Evolutionary conservation across 305 asterid species (phyloP), one percentile per base, ranked within the genome.

Genomic region (Nicotiana rustica): DNA sequence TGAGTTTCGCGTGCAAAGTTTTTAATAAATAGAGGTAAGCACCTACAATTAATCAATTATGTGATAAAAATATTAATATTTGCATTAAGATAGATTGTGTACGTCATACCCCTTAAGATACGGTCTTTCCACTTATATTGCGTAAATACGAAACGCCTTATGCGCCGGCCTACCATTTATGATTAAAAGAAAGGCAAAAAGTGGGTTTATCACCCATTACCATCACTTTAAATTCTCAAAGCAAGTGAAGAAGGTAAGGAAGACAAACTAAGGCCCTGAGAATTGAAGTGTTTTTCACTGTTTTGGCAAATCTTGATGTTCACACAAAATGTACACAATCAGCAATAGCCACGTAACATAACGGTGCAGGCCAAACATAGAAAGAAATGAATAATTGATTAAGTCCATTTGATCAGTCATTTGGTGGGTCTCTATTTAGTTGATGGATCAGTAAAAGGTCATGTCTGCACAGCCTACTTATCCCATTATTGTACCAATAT

Each of bases 41-140:
- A 52, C 57, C 13, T 52, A 52, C 57, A 52, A 52, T 10, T 2
- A 52, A 52, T 52, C 12, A 52, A 52, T 41, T 3, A 52, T 12
- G 57, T 52, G 57, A 52, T 41, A 41, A 41, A 41, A 41, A 41
- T 0, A 41, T 41, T 41, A 7, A 7, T 41, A 2, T 41, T 41
- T 41, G 47, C 0, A 38, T 38, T 6, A 38, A 2, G 1, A 2
- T 6, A 7, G 0, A 38, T 38, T 38, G 47, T 6, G 0, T 6
- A 38, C 2, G 10, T 38, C 2, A 38, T 38, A 38, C 0, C 47
- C 2, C 2, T 7, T 38, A 6, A 4, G 9, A 38, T 6, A 1
- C 2, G 44, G 0, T 0, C 2, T 0, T 38, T 6, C 0, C 1
- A 1, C 9, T 5, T 0, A 6, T 1, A 38, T 1, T 6, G 10